Conservation (phyloP, 1,139 yeast species). For the Spencermartinsiella ligniputridi region DNA sequence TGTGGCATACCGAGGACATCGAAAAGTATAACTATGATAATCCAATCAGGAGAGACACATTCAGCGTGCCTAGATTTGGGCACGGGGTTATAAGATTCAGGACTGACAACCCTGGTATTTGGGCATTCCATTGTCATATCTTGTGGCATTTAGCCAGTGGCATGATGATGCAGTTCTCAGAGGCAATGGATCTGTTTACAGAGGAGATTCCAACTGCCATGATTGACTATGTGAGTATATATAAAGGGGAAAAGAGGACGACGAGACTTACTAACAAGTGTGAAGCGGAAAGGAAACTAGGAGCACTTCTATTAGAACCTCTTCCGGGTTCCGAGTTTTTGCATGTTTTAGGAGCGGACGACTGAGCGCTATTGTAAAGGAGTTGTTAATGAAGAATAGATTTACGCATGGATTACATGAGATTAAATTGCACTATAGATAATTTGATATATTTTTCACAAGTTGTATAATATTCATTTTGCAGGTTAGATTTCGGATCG, state of each 20-base stretch:
- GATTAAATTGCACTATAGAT: too few relatives aligned
- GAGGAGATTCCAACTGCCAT: constrained; percentile 12
- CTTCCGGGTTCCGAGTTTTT: constrained; percentile 9
- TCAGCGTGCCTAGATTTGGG: constrained; percentile 54
- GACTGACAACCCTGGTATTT: constrained; percentile 77
- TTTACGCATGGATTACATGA: too few relatives aligned
- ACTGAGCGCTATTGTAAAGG: not conserved
- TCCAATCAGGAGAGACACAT: constrained; percentile 65
- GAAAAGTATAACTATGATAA: constrained; percentile 51
- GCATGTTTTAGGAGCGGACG: not conserved
- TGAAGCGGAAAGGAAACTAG: constrained; percentile 7
- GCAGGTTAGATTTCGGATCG: too few relatives aligned
- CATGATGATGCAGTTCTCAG: constrained; percentile 45
- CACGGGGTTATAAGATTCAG: constrained; percentile 59
- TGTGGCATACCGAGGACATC: constrained; percentile 40
- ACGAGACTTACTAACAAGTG: constrained; percentile 2
- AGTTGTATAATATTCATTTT: too few relatives aligned
- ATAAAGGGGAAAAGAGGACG: not conserved
- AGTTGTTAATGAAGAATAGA: too few relatives aligned
- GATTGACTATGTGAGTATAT: constrained; percentile 10
- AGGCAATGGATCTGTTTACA: constrained; percentile 18
- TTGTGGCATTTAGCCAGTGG: constrained; percentile 84
- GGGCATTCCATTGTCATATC: constrained; percentile 83
- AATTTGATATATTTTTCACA: too few relatives aligned
- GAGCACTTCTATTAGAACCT: constrained; percentile 7